Base-by-base conservation (phyloP, 2,329 filamentous ascomycete species). In the Neocatenulostroma microsporum region DNA sequence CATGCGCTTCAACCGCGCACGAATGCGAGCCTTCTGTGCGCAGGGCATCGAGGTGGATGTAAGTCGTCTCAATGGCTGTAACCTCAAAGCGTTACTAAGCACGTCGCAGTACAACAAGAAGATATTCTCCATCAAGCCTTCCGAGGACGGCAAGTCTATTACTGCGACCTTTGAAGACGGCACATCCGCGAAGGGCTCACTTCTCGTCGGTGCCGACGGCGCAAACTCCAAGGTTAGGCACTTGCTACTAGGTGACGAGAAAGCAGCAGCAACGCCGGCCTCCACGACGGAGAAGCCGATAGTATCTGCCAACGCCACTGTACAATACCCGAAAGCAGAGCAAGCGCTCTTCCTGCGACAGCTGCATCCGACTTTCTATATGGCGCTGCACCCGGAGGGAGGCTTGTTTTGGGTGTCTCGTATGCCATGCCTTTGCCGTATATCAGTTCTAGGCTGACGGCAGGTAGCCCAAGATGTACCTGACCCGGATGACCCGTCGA, bases 151-250 rank as follows among this genome's bases (percentile, higher is more conserved):
- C 5, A n/a, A 21, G 6, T 18, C 18, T 15, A 20, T 33, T 10
- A 14, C 18, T 18, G 18, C 23, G 18, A 5, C 21, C 19, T 33
- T 33, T 20, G 13, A 12, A 5, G 30, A 33, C 23, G 20, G 20
- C 5, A 33, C 6, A 5, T 10, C 18, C 11, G 30, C 18, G 15
- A n/a, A 13, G 18, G 30, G 30, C 18, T 10, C 18, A 5, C 13
- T 33, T 7, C 18, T 33, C 17, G 30, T 33, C 5, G 30, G 30
- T 6, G 30, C 30, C 5, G 30, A 33, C 20, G 30, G 30, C 17
- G 30, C 30, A 5, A 11, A 24, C 11, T 21, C 17, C 19, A 7
- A 5, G 11, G 30, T 23, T n/a, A 18, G 30, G 5, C 21, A 24
- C 21, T 24, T 24, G 21, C 21, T 24, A n/a, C 21, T 24, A 8